Evolutionary conservation across 371 early-diverging fungal species (phyloP), one percentile per base, ranked within the genome.

Genomic region (Homolaphlyctis polyrhiza): DNA sequence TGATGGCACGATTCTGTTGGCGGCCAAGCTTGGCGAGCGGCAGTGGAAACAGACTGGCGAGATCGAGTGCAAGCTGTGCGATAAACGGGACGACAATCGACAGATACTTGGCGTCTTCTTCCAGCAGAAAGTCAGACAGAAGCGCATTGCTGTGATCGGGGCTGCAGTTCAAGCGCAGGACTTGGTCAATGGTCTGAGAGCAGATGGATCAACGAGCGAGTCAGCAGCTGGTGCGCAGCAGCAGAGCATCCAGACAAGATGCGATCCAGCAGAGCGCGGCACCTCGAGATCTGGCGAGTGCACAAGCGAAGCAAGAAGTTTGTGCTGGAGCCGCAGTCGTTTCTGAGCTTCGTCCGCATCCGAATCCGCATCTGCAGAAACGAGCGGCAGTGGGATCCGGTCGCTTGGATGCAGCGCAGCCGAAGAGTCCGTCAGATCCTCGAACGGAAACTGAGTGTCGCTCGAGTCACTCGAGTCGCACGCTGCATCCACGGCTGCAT

Each of bases 1-100:
- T 77, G 27, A 77, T 34, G 27, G 73, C 66, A 0, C 30, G 45
- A 47, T 64, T 57, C 1, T 29, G 25, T 11, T 71, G 71, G 32
- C 52, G 25, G 8, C 14, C 14, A 8, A 51, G 52, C 52, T n/a
- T 51, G 52, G 52, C 25, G 25, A 51, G 32, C 8, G 14, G 14
- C 28, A 28, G 52, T 14, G 52, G 52, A n/a, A 51, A 51, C 32
- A 51, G 52, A 51, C 14, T n/a, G 11, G 52, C 28, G 25, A 51
- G 32, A 14, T 51, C 52, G 25, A 51, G 52, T 51, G 52, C 52
- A 8, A 51, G 52, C 52, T 27, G 32, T 14, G 52, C 52, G 8
- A 51, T n/a, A 27, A 51, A 51, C 32, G 52, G 52, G 8, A 51
- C 52, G 14, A 51, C 52, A 14, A 28, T 6, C 11, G 6, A 6